Evolutionary conservation across 1,139 yeast genomes (phyloP).

Genomic region (Geotrichum citri-aurantii): DNA sequence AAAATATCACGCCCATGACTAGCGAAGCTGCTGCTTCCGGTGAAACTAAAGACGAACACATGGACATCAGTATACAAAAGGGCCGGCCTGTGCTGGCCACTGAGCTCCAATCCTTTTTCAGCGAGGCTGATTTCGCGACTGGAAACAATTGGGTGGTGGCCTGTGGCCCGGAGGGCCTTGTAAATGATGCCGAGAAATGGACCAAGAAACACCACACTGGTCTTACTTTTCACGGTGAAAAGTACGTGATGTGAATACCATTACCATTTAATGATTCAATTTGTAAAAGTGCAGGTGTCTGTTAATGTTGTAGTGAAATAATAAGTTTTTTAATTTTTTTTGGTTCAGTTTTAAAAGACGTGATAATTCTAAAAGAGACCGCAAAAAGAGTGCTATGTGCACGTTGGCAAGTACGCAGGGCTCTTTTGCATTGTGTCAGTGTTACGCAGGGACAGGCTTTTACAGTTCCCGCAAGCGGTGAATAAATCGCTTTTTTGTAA

Average conservation of each 20-base stretch:
- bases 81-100: conserved; percentile 32
- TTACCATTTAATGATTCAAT: neutral
- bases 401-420: neutral
- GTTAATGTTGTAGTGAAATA: neutral
- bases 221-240: neutral
- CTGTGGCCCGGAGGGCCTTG: conserved; percentile 61
- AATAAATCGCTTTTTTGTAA: no score
- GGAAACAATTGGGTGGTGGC: conserved; percentile 53
- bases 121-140: conserved; percentile 26
- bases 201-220: conserved; percentile 30
- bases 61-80: conserved; percentile 22
- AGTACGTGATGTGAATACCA: neutral
- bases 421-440: neutral
- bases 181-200: conserved; percentile 44
- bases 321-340: no score
- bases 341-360: neutral
- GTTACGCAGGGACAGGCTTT: neutral
- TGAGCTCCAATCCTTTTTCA: conserved; percentile 21
- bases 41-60: neutral
- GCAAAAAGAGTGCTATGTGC: neutral
- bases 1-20: neutral
- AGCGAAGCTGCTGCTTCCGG: neutral
- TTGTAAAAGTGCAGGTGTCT: neutral
- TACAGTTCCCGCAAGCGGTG: neutral
- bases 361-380: neutral